A percentile compares a stretch with the other conserved stretches of the same genome.
Conservation (phyloP, 805 yeast species). For the Candida multigemmis region DNA sequence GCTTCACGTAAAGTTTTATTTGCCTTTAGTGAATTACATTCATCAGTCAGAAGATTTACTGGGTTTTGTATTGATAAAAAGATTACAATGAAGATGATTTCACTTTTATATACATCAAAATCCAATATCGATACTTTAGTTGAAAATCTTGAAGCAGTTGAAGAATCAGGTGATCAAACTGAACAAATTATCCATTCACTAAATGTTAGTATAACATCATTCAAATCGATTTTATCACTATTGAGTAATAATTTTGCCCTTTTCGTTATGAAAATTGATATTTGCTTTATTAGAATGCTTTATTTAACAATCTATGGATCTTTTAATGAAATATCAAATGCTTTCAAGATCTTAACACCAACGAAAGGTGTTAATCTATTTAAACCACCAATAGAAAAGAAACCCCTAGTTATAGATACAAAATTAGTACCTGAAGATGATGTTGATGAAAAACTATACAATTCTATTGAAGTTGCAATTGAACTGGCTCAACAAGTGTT, state of each 20-base stretch:
- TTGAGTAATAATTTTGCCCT: slow-evolving; percentile 38
- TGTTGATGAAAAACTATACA: slow-evolving; percentile 60
- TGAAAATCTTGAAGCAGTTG: slow-evolving; percentile 43
- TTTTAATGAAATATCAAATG: slow-evolving; percentile 59
- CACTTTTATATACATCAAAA: slow-evolving; percentile 42
- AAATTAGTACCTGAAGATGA: slow-evolving; percentile 25
- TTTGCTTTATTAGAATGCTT: slow-evolving; percentile 56
- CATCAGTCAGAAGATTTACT: slow-evolving; percentile 46
- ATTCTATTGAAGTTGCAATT: slow-evolving; percentile 54
- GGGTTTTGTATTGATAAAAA: slow-evolving; percentile 51
- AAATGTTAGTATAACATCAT: slow-evolving; percentile 31
- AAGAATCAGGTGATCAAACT: slow-evolving; percentile 20
- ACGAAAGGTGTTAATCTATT: slow-evolving; percentile 3
- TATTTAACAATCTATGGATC: slow-evolving; percentile 54
- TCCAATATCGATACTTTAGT: slow-evolving; percentile 48
- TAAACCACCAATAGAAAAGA: not conserved
- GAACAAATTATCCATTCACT: slow-evolving; percentile 21
- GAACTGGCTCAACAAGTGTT: slow-evolving; percentile 69
- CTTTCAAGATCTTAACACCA: slow-evolving; percentile 40
- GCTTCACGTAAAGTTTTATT: slow-evolving; percentile 54
- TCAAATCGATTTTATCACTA: slow-evolving; percentile 41
- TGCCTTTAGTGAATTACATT: slow-evolving; percentile 57
- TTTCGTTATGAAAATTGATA: slow-evolving; percentile 50
- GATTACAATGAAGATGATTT: slow-evolving; percentile 44
- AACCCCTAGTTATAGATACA: slow-evolving; percentile 3